Evolutionary conservation across 1,284 basidiomycete genomes (phyloP).

Genomic region (Thecaphora thlaspeos): DNA sequence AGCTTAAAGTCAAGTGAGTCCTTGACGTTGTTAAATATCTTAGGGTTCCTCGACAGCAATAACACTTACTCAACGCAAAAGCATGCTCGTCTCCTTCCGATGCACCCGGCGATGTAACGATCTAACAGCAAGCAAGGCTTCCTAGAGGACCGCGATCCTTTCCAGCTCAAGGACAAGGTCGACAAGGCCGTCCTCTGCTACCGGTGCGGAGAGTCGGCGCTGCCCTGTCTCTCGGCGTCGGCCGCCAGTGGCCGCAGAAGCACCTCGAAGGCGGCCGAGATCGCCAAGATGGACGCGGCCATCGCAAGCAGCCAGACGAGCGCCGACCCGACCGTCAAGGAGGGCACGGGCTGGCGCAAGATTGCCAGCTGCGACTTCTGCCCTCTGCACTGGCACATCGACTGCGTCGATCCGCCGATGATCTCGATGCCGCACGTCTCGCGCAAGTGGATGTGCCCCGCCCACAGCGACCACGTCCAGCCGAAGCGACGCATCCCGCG

Average conservation of each 20-base stretch:
- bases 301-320: neutral
- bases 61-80: no score
- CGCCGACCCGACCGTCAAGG: slow-evolving; percentile 20
- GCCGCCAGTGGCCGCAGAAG: neutral
- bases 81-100: no score
- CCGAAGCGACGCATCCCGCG: slow-evolving; percentile 43
- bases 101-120: no score
- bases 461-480: slow-evolving; percentile 79
- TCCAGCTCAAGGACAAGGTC: slow-evolving; percentile 80
- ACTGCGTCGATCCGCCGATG: slow-evolving; percentile 89
- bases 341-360: slow-evolving; percentile 56
- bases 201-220: slow-evolving; percentile 77
- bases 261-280: neutral
- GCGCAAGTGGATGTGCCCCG: slow-evolving; percentile 98
- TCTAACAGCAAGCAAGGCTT: slow-evolving; percentile 71
- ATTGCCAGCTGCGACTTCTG: slow-evolving; percentile 97
- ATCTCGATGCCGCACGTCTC: slow-evolving; percentile 78
- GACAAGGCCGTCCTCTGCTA: slow-evolving; percentile 81
- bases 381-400: slow-evolving; percentile 90
- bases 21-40: no score
- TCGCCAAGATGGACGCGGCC: neutral
- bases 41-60: no score
- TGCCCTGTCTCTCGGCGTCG: slow-evolving; percentile 60
- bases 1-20: slow-evolving; percentile 58
- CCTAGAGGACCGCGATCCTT: slow-evolving; percentile 85